Base-by-base conservation (phyloP, 1,139 yeast genomes). In the Pichia sp. region DNA sequence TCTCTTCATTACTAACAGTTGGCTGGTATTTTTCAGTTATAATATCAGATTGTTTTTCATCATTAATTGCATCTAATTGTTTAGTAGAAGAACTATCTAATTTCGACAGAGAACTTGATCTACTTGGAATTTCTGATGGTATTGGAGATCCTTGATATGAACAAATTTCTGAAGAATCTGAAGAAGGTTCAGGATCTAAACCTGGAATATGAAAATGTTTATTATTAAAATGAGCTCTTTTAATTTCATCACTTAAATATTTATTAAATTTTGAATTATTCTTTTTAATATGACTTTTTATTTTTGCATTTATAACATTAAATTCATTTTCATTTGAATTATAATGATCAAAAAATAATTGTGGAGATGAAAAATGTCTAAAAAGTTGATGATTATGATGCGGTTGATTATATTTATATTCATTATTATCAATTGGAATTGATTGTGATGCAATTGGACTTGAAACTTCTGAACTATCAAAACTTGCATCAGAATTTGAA, bases 151-250 rank as follows among this genome's bases (percentile, higher is more conserved):
- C 6, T 9, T 29, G 9, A 8, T 11, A 8, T 10, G 40, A 23
- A 12, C 11, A 8, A 3, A 4, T 6, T 7, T 20, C 9, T 20
- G 37, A 30, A 9, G 38, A 10, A 11, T 27, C 20, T 9, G 42
- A 22, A 1, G 42, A 11, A 4, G 33, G 20, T n/a, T 40, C 41
- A 9, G 48, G 46, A 37, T 47, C 51, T 8, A 45, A 7, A 3
- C 46, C 48, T 2, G 48, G 51, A 4, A 45, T 45, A 34, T 40
- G 48, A 22, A 22, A 45, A 30, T 41, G 30, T 8, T 27, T 30
- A 23, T 46, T 25, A 4, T 22, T 30, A 23, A 30, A 35, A 8
- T 41, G 41, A 11, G 26, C 23, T n/a, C 30, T 40, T 10, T 25
- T 30, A 1, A n/a, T 26, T 29, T 43, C 43, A 6, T 42, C 40